These are phyloP conservation scores for Leccinum boreale DNA, from an alignment of 768 basidiomycete species.

Conservation along the genomic window DNA sequence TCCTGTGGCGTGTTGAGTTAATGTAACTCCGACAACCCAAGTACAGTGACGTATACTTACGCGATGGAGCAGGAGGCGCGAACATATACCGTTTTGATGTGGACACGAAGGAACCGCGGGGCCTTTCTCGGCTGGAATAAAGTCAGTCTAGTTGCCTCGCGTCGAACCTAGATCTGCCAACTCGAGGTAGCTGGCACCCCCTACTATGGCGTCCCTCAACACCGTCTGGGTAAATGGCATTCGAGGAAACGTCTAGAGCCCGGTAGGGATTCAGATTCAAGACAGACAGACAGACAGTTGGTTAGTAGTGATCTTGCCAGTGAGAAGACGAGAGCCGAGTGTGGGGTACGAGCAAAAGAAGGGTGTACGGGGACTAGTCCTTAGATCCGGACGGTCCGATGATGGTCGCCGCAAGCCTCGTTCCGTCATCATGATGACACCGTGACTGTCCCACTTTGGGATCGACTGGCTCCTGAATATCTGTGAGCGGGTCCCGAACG, in stretches of 20 bases:
- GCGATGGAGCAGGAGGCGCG: background rate
- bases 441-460: background rate
- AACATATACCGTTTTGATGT: background rate
- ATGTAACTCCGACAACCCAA: background rate
- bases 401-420: too few relatives aligned
- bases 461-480: background rate
- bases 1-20: background rate
- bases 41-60: background rate
- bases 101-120: background rate
- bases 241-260: background rate
- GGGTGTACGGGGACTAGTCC: background rate
- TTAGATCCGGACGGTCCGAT: background rate
- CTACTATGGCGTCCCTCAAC: background rate
- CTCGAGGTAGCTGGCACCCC: too few relatives aligned
- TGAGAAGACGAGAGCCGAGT: background rate
- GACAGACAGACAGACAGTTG: background rate
- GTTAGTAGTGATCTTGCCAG: background rate
- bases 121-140: background rate
- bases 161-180: background rate
- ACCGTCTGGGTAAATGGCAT: background rate
- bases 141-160: background rate
- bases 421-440: background rate
- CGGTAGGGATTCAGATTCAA: background rate
- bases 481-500: background rate
- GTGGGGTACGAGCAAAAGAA: background rate